Evolutionary conservation across 345 rosid genomes (phyloP).

Genomic region (Theobroma cacao): DNA sequence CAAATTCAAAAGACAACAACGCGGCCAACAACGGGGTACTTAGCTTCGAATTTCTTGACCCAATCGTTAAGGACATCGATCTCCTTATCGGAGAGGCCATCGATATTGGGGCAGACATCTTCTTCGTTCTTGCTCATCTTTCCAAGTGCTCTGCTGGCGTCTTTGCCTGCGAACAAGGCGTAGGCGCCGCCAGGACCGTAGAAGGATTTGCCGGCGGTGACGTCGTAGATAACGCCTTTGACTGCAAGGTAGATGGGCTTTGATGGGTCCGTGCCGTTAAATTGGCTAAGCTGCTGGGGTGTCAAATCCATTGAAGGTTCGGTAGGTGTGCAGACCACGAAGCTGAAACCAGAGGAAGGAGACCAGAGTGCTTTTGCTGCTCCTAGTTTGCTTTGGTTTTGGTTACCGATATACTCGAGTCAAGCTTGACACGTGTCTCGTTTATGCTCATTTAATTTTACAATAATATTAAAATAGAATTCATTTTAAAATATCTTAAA

Average conservation of each 20-base stretch:
- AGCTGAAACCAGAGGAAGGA: neutral
- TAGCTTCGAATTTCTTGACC: constrained; percentile 87
- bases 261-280: constrained; percentile 67
- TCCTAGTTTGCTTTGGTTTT: neutral
- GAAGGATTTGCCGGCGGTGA: constrained; percentile 72
- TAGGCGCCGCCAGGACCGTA: constrained; percentile 74
- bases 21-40: constrained; percentile 85
- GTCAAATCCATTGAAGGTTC: constrained; percentile 68
- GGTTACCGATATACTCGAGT: neutral
- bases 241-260: constrained; percentile 87
- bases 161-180: constrained; percentile 76
- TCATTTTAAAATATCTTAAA: too few relatives aligned
- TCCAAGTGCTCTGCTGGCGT: constrained; percentile 81
- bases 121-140: constrained; percentile 95
- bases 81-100: constrained; percentile 79
- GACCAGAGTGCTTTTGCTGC: neutral
- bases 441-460: neutral
- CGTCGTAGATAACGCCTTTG: constrained; percentile 76
- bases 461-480: too few relatives aligned
- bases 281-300: constrained; percentile 53
- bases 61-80: constrained; percentile 67
- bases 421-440: neutral
- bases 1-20: constrained; percentile 33
- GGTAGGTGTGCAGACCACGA: neutral
- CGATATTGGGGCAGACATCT: constrained; percentile 58